Evolutionary conservation across 805 yeast genomes (phyloP).

Genomic region (Saccharomyces kudriavzevii): DNA sequence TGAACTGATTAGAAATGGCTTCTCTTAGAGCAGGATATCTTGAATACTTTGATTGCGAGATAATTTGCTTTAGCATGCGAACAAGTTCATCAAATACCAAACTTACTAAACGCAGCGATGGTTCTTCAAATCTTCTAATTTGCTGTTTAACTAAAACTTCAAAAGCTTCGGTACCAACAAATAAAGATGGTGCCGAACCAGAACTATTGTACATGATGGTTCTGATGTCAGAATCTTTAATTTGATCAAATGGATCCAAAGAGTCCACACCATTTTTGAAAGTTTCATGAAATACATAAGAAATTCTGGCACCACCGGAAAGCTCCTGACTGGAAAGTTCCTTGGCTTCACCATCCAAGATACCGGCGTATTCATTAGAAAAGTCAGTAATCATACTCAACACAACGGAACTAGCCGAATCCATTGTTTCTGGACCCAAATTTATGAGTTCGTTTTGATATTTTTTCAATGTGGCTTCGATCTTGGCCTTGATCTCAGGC

Average conservation of each 20-base stretch:
- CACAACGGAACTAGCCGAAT: constrained; percentile 82
- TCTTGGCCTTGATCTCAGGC: constrained; percentile 89
- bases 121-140: constrained; percentile 90
- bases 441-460: constrained; percentile 69
- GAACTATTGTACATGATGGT: constrained; percentile 95
- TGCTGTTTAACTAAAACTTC: constrained; percentile 93
- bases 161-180: constrained; percentile 95
- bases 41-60: constrained; percentile 70
- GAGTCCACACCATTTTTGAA: constrained; percentile 87
- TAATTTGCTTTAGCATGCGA: constrained; percentile 76
- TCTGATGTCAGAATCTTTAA: constrained; percentile 90
- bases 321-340: constrained; percentile 84
- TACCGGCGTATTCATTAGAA: constrained; percentile 82
- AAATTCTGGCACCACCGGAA: constrained; percentile 96
- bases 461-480: constrained; percentile 75
- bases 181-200: constrained; percentile 91
- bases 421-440: constrained; percentile 85
- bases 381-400: constrained; percentile 87
- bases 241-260: constrained; percentile 92
- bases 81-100: constrained; percentile 91
- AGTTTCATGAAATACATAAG: constrained; percentile 94
- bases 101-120: constrained; percentile 78
- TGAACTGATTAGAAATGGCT: constrained; percentile 69
- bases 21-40: constrained; percentile 90
- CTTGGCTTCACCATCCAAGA: constrained; percentile 84